Conservation (phyloP, 2,329 filamentous ascomycete genomes). For the Coleophoma eucalyptorum region DNA sequence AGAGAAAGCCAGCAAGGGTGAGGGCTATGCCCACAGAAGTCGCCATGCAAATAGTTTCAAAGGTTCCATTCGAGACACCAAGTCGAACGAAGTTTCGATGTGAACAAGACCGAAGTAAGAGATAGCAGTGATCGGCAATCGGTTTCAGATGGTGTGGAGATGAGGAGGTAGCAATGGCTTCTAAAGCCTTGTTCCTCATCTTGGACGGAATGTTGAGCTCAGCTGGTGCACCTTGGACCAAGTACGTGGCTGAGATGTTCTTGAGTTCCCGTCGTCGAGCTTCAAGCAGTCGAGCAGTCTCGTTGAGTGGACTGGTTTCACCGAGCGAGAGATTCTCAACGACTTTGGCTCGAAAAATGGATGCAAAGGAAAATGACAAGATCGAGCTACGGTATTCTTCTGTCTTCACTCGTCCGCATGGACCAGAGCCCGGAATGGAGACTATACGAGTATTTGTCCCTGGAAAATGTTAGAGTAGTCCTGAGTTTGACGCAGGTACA, state of each 20-base stretch:
- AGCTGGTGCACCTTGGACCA: conserved; percentile 36
- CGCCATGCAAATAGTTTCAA: conserved; percentile 44
- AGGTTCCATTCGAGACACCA: conserved; percentile 48
- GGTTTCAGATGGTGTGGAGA: conserved; percentile 34
- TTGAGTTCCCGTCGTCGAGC: conserved; percentile 29
- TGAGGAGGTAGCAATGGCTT: conserved; percentile 30
- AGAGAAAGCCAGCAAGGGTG: conserved; percentile 34
- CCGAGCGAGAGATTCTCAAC: background rate
- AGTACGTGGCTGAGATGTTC: conserved; percentile 36
- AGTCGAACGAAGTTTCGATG: conserved; percentile 48
- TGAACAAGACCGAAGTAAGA: conserved; percentile 43
- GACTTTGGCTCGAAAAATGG: background rate
- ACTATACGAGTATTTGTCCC: background rate
- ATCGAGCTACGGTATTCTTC: background rate
- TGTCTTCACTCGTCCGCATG: background rate
- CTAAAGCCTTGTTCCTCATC: conserved; percentile 35
- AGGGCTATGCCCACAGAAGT: conserved; percentile 38
- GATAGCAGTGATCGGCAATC: conserved; percentile 42
- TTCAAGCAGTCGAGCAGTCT: background rate
- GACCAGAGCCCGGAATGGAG: background rate
- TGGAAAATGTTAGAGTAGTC: background rate
- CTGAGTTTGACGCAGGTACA: too few species aligned
- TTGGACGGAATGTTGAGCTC: conserved; percentile 43
- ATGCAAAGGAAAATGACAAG: background rate
- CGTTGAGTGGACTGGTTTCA: background rate